phyloP scores from a whole-genome alignment of 163 green algal genomes.

The Chlorella variabilis region DNA sequence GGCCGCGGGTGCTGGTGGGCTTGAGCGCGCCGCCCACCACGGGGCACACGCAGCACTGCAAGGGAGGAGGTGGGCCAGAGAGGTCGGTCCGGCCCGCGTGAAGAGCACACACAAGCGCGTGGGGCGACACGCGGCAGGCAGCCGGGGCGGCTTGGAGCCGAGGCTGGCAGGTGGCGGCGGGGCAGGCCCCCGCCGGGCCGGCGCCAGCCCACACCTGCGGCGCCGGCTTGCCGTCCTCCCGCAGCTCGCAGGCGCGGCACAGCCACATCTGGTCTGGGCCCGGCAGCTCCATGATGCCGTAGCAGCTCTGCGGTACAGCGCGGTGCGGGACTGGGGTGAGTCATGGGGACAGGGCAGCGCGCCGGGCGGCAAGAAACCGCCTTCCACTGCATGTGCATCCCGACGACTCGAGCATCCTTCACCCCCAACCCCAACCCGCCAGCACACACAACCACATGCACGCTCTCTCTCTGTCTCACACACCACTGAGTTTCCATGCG shows the following conservation, averaged over 20 bases:
- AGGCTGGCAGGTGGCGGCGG: too few relatives aligned
- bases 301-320: slow-evolving; percentile 72
- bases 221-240: slow-evolving; percentile 52
- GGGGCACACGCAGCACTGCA: slow-evolving; percentile 95
- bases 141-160: too few relatives aligned
- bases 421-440: too few relatives aligned
- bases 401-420: too few relatives aligned
- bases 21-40: slow-evolving; percentile 92
- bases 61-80: slow-evolving; percentile 6
- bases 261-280: slow-evolving; percentile 81
- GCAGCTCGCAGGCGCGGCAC: slow-evolving; percentile 74
- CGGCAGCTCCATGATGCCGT: slow-evolving; percentile 83
- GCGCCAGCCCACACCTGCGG: slow-evolving; percentile 13
- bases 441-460: not conserved
- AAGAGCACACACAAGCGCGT: not conserved
- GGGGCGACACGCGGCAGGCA: too few relatives aligned
- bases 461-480: not conserved
- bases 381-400: too few relatives aligned
- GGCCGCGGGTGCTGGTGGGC: slow-evolving; percentile 76
- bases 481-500: too few relatives aligned
- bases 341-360: too few relatives aligned
- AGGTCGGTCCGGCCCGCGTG: too few relatives aligned
- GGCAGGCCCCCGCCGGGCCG: too few relatives aligned
- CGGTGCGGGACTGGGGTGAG: too few relatives aligned
- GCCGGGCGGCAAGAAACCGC: too few relatives aligned